These are phyloP conservation scores for Ceratocystis eucalypticola DNA, from an alignment of 2,329 filamentous ascomycete genomes.

Conservation along the genomic window DNA sequence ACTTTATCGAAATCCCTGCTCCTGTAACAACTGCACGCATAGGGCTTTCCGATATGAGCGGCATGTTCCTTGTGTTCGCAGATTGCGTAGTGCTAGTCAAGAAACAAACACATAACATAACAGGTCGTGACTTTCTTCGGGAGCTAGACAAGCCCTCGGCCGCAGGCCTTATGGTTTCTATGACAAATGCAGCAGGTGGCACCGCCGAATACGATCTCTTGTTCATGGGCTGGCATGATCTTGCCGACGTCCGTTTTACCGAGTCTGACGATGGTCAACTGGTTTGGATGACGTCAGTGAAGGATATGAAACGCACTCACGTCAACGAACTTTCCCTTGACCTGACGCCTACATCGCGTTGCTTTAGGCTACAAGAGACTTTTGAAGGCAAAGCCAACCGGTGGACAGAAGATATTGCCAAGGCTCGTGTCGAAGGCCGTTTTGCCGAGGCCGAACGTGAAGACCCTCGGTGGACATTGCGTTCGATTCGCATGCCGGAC, in stretches of 20 bases:
- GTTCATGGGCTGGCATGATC: conserved; percentile 58
- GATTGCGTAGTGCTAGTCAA: conserved; percentile 67
- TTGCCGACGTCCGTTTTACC: conserved; percentile 59
- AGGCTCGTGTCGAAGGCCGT: conserved; percentile 72
- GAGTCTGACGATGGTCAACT: conserved; percentile 52
- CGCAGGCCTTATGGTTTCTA: conserved; percentile 46
- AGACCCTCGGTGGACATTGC: conserved; percentile 64
- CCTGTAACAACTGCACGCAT: conserved; percentile 40
- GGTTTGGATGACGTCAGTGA: conserved; percentile 54
- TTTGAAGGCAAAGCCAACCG: conserved; percentile 67
- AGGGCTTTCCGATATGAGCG: conserved; percentile 29
- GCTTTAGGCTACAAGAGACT: conserved; percentile 57
- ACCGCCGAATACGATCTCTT: conserved; percentile 54
- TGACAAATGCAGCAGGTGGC: conserved; percentile 49
- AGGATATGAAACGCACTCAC: conserved; percentile 42
- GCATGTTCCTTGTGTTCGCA: conserved; percentile 72
- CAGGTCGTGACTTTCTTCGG: conserved; percentile 63
- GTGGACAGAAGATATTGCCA: conserved; percentile 72
- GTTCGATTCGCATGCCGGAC: conserved; percentile 52
- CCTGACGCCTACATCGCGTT: conserved; percentile 39
- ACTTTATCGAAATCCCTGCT: conserved; percentile 62
- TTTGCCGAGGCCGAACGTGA: conserved; percentile 78
- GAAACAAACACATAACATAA: conserved; percentile 50
- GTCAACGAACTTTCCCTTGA: conserved; percentile 2
- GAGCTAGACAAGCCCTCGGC: conserved; percentile 72